A percentile compares a stretch with the other conserved stretches of the same genome.
phyloP scores from a whole-genome alignment of 1,139 yeast species.

The Diutina sp. region DNA sequence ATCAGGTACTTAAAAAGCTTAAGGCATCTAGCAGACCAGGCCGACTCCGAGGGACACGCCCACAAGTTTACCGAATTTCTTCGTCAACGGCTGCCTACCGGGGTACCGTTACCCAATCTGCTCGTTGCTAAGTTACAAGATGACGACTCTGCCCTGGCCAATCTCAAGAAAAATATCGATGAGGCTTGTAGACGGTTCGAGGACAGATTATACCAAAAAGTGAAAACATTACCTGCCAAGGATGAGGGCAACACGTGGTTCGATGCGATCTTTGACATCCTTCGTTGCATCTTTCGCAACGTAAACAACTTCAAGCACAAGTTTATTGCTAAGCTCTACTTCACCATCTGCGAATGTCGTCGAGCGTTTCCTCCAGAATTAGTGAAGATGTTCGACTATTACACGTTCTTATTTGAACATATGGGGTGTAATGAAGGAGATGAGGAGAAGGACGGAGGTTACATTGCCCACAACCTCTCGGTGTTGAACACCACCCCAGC shows the following conservation, averaged over 20 bases:
- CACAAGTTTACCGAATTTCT: background rate
- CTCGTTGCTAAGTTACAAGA: background rate
- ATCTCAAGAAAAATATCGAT: background rate
- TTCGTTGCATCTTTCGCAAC: background rate
- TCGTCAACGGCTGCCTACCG: background rate
- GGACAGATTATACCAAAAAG: background rate
- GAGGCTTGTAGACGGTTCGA: background rate
- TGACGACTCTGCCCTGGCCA: background rate
- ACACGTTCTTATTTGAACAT: too few relatives aligned
- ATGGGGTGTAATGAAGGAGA: too few relatives aligned
- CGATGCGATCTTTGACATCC: background rate
- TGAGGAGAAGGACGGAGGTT: too few relatives aligned
- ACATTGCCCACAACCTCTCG: too few relatives aligned
- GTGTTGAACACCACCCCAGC: too few relatives aligned
- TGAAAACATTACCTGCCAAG: background rate
- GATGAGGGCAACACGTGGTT: background rate
- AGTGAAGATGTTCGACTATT: too few relatives aligned
- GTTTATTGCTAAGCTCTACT: background rate
- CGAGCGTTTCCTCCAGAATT: too few relatives aligned
- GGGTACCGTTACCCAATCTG: background rate
- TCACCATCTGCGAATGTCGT: too few relatives aligned
- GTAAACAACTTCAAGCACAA: background rate
- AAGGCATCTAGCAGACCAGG: background rate
- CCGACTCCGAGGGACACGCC: background rate
- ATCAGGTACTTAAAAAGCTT: background rate